These are phyloP conservation scores for Wickerhamiella spandovensis DNA, from an alignment of 805 yeast species.

Conservation along the genomic window DNA sequence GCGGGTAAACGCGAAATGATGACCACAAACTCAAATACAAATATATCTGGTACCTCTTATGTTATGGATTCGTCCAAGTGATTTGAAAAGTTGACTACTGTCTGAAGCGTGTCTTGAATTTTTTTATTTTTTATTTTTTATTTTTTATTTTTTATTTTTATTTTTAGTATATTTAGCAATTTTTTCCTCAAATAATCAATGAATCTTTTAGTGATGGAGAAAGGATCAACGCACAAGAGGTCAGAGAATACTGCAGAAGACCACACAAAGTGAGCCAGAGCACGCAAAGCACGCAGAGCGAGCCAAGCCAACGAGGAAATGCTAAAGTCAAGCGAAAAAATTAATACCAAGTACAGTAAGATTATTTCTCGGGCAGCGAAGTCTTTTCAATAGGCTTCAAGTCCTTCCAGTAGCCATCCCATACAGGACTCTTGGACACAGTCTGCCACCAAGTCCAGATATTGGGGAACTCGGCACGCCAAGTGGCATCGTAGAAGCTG, in stretches of 20 bases:
- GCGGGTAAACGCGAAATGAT: constrained; percentile 8
- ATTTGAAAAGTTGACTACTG: constrained; percentile 17
- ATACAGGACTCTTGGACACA: constrained; percentile 31
- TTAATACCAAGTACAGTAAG: neutral
- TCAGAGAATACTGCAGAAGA: no score
- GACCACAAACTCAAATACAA: constrained; percentile 10
- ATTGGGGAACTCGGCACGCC: constrained; percentile 52
- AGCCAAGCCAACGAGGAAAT: no score
- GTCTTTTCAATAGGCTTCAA: constrained; percentile 43
- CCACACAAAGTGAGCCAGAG: no score
- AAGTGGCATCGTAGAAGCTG: constrained; percentile 46
- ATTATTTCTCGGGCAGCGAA: neutral
- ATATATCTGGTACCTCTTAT: constrained; percentile 20
- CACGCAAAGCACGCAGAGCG: no score
- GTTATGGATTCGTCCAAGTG: constrained; percentile 19
- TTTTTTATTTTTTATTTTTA: neutral
- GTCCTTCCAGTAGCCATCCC: constrained; percentile 37
- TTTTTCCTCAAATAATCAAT: no score
- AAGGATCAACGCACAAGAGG: no score
- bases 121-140: neutral
- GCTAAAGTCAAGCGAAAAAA: neutral
- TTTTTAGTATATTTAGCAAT: no score
- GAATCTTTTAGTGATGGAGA: no score
- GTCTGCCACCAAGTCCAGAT: constrained; percentile 62
- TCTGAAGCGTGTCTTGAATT: constrained; percentile 8